These are phyloP conservation scores for Mucor indicus DNA, from an alignment of 371 early-diverging fungal genomes.

Conservation along the genomic window DNA sequence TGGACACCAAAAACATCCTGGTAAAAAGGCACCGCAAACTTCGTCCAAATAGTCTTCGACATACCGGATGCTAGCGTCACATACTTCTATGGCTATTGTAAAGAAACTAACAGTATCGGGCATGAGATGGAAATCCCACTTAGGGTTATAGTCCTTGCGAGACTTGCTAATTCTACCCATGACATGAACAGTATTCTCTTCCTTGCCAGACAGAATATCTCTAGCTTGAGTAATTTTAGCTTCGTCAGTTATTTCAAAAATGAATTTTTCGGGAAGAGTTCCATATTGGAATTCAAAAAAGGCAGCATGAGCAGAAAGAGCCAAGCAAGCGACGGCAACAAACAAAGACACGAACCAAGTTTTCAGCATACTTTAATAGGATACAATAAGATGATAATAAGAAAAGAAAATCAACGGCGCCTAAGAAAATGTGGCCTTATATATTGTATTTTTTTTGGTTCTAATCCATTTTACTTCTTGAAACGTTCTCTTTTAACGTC, in stretches of 20 bases:
- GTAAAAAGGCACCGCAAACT: constrained; percentile 3
- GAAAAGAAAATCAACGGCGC: too few relatives aligned
- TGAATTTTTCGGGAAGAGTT: too few relatives aligned
- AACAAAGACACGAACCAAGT: too few relatives aligned
- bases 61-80: neutral
- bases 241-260: neutral
- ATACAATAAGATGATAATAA: too few relatives aligned
- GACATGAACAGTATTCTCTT: neutral
- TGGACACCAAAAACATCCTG: constrained; percentile 1
- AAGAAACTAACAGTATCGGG: neutral
- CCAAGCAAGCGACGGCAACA: too few relatives aligned
- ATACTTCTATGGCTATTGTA: neutral
- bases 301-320: too few relatives aligned
- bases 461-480: too few relatives aligned
- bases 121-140: neutral
- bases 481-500: too few relatives aligned
- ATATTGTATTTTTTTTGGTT: too few relatives aligned
- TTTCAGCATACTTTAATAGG: too few relatives aligned
- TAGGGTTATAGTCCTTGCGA: neutral
- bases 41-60: neutral
- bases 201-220: neutral
- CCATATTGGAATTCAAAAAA: too few relatives aligned
- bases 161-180: neutral
- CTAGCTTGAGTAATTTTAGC: neutral
- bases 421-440: too few relatives aligned